Evolutionary conservation across 768 basidiomycete species (phyloP).

Genomic region (Cantharellus anzutake): DNA sequence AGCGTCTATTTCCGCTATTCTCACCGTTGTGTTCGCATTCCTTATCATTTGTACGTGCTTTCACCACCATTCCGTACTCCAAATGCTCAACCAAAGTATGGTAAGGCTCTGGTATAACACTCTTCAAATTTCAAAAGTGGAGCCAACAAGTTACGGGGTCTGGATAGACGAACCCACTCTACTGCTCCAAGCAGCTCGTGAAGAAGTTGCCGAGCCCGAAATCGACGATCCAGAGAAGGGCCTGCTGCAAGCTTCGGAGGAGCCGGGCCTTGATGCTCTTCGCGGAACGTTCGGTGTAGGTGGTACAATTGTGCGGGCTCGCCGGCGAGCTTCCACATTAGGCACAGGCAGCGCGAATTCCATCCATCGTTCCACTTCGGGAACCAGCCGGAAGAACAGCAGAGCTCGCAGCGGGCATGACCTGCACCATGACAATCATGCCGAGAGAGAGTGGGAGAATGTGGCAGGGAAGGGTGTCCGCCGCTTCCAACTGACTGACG

Average conservation of each 20-base stretch:
- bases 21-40: slow-evolving; percentile 45
- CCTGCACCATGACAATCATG: neutral
- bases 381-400: neutral
- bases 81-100: neutral
- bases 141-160: slow-evolving; percentile 56
- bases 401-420: neutral
- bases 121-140: slow-evolving; percentile 94
- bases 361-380: neutral
- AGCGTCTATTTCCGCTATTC: slow-evolving; percentile 36
- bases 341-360: neutral
- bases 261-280: slow-evolving; percentile 84
- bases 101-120: slow-evolving; percentile 57
- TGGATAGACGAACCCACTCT: slow-evolving; percentile 84
- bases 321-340: neutral
- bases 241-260: slow-evolving; percentile 26
- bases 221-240: slow-evolving; percentile 25
- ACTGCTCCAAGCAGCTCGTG: slow-evolving; percentile 67
- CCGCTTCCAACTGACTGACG: neutral
- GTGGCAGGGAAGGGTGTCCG: neutral
- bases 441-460: neutral
- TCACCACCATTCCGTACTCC: neutral
- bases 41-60: neutral
- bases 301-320: slow-evolving; percentile 57
- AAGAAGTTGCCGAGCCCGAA: slow-evolving; percentile 51
- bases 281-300: slow-evolving; percentile 82